Evolutionary conservation across 2,329 filamentous ascomycete species (phyloP).

Genomic region (Curvularia verruculosa): DNA sequence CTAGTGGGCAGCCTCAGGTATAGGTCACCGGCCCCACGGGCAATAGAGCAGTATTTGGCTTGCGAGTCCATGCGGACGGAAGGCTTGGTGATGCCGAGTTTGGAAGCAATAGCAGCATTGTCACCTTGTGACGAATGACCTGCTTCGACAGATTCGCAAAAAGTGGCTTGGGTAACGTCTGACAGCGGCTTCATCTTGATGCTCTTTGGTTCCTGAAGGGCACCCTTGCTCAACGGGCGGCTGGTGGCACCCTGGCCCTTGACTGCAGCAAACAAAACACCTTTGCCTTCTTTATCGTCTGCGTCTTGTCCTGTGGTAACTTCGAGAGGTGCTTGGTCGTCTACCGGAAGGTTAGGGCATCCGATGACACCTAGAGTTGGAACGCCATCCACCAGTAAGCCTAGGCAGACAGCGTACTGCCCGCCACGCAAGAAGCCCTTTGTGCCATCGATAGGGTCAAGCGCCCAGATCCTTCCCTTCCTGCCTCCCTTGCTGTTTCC

Average conservation of each 20-base stretch:
- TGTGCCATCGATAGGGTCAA: constrained; percentile 97
- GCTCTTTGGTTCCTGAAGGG: constrained; percentile 61
- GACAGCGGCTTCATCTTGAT: constrained; percentile 82
- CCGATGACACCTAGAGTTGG: constrained; percentile 94
- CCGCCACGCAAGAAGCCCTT: constrained; percentile 96
- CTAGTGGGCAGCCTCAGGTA: constrained; percentile 88
- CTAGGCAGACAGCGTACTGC: constrained; percentile 95
- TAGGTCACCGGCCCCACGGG: constrained; percentile 89
- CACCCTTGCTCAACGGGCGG: constrained; percentile 68
- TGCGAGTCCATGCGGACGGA: constrained; percentile 97
- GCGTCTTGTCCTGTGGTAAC: constrained; percentile 76
- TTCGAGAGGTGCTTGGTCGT: constrained; percentile 74
- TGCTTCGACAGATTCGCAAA: constrained; percentile 96
- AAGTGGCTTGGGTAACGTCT: constrained; percentile 80
- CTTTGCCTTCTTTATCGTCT: constrained; percentile 74
- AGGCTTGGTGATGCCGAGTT: constrained; percentile 84
- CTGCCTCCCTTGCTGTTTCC: constrained; percentile 72
- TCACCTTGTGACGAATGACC: constrained; percentile 90
- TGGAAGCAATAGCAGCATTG: constrained; percentile 81
- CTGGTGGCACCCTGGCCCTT: constrained; percentile 79
- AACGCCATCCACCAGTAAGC: constrained; percentile 87
- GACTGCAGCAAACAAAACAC: constrained; percentile 87
- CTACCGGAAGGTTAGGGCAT: constrained; percentile 91
- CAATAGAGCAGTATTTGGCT: constrained; percentile 96
- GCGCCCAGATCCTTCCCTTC: constrained; percentile 86